Percentiles rank a stretch among this genome's conserved stretches.
Evolutionary conservation across 495 filamentous ascomycete genomes (phyloP).

Genomic region (Margaritispora aquatica): DNA sequence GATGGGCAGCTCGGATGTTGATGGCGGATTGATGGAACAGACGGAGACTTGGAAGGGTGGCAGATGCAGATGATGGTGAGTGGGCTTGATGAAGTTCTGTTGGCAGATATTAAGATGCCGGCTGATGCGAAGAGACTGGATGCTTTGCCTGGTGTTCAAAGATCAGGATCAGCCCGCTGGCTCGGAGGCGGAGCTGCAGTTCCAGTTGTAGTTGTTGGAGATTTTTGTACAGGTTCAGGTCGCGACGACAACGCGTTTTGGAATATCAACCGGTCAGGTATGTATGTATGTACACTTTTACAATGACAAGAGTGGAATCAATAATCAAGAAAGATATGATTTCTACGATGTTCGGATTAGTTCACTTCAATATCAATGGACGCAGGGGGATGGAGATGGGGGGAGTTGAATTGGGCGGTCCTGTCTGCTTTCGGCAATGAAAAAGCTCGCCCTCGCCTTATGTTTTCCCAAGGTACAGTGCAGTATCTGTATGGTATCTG

Average conservation of each 20-base stretch:
- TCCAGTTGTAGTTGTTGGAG: background rate
- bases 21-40: background rate
- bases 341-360: background rate
- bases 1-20: background rate
- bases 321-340: background rate
- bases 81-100: slow-evolving; percentile 10
- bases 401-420: too few species aligned
- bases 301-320: background rate
- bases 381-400: background rate
- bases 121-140: slow-evolving; percentile 4
- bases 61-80: background rate
- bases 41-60: too few species aligned
- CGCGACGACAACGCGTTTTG: slow-evolving; percentile 6
- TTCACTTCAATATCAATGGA: too few species aligned
- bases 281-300: too few species aligned
- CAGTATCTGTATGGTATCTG: too few species aligned
- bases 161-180: slow-evolving; percentile 3
- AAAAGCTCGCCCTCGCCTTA: background rate
- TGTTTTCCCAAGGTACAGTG: too few species aligned
- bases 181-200: background rate
- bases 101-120: slow-evolving; percentile 3
- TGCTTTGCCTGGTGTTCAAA: background rate
- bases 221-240: background rate
- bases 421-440: background rate
- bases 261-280: too few species aligned